These are phyloP conservation scores for Clavispora vitiphila DNA, from an alignment of 805 yeast genomes.

Conservation along the genomic window DNA sequence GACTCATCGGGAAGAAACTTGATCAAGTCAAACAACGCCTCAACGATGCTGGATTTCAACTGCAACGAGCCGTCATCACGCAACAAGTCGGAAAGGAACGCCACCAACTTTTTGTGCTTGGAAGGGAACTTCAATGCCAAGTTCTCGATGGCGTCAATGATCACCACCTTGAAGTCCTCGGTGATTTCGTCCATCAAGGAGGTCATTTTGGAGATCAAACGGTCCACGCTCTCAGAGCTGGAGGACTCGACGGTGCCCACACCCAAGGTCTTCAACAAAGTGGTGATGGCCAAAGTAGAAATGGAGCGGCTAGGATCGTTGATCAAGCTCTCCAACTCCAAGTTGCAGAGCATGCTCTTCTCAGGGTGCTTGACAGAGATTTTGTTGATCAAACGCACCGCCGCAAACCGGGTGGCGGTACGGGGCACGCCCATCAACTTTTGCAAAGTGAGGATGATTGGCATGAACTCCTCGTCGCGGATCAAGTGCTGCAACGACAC, in stretches of 20 bases:
- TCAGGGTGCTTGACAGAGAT: conserved; percentile 80
- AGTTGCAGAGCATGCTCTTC: conserved; percentile 70
- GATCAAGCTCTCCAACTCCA: conserved; percentile 80
- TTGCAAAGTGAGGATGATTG: conserved; percentile 71
- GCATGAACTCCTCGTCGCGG: conserved; percentile 58
- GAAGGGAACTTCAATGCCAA: conserved; percentile 90
- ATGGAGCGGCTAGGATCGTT: conserved; percentile 86
- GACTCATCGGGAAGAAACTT: conserved; percentile 68
- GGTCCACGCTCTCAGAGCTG: conserved; percentile 67
- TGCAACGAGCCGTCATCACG: conserved; percentile 87
- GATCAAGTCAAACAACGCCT: conserved; percentile 88
- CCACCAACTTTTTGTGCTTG: conserved; percentile 76
- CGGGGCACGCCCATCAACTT: conserved; percentile 80
- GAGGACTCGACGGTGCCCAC: conserved; percentile 42
- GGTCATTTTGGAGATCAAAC: conserved; percentile 81
- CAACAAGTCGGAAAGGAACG: conserved; percentile 76
- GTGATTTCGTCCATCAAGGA: conserved; percentile 89
- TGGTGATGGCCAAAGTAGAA: conserved; percentile 95
- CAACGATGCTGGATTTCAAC: conserved; percentile 84
- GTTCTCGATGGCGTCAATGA: conserved; percentile 90
- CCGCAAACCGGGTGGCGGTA: conserved; percentile 86
- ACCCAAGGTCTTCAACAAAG: conserved; percentile 91
- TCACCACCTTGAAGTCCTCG: conserved; percentile 92
- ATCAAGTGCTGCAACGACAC: conserved; percentile 50
- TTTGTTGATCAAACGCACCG: conserved; percentile 83